Base-by-base conservation (phyloP, 805 yeast genomes). In the Barnettozyma populi region DNA sequence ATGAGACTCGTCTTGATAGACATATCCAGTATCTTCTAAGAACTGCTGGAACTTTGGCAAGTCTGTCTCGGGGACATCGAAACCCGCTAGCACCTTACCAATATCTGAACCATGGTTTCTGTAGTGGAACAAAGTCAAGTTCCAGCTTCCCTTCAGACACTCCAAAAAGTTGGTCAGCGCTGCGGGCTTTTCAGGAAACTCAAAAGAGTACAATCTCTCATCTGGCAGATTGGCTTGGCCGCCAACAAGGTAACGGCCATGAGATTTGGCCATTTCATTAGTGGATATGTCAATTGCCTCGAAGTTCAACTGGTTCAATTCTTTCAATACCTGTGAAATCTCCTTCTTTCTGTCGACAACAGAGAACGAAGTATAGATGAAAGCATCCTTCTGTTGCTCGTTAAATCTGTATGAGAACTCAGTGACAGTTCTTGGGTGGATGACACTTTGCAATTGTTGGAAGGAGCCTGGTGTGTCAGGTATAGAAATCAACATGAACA, bases 161-260 rank as follows among this genome's bases (percentile, higher is more conserved):
- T 75, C 76, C 60, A 94, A 74, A 70, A 94, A 94, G 49, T 78
- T 84, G 25, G 84, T 79, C 60, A 94, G 74, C 1, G 99, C 97
- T 42, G 97, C 96, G 2, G 99, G 98, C 61, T 94, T 82, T 63
- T 94, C 99, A 13, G 99, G 99, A 73, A 94, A 95, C 67, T 90
- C 97, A 60, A 94, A 94, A 43, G 85, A 76, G 57, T 82, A 79
- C 32, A 94, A 68, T 57, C 84, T 81, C 67, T 94, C 99, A 54
- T 87, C 75, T 25, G 79, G 74, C 18, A 86, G 80, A 20, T 73
- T 67, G 0, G 90, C 79, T 51, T 85, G 82, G 49, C 99, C 99
- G 49, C 99, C 99, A 21, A 94, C 96, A 54, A 94, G 73, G 65
- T 94, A 95, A 65, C 99, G 79, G 35, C 97, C 97, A 62, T 94